A percentile compares a stretch with the other conserved stretches of the same genome.
phyloP scores from a whole-genome alignment of 2,329 filamentous ascomycete genomes.

The Dothidotthia symphoricarpi region DNA sequence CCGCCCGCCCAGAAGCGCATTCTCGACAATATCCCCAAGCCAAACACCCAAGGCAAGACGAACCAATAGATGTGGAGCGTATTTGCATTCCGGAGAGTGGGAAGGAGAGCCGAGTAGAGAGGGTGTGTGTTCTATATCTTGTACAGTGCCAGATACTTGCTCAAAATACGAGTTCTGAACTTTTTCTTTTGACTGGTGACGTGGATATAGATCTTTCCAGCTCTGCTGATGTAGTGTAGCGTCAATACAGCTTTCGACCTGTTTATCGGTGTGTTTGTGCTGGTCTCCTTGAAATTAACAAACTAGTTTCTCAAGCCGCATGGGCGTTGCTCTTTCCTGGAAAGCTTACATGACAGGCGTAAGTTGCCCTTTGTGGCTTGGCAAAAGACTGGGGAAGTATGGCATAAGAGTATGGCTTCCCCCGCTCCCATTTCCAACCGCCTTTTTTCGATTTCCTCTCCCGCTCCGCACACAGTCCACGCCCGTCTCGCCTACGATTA shows the following conservation, averaged over 20 bases:
- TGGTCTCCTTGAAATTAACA: too few species aligned
- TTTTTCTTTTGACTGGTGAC: slow-evolving; percentile 26
- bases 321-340: too few species aligned
- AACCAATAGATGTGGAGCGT: slow-evolving; percentile 27
- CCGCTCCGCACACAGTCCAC: slow-evolving; percentile 1
- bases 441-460: slow-evolving; percentile 1
- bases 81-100: slow-evolving; percentile 21
- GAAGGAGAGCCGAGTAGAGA: slow-evolving; percentile 18
- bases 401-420: slow-evolving; percentile 2
- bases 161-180: slow-evolving; percentile 36
- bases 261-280: too few species aligned
- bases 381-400: too few species aligned
- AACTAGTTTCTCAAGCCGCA: too few species aligned
- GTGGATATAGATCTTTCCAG: slow-evolving; percentile 20
- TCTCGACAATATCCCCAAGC: slow-evolving; percentile 33
- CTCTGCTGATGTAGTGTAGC: slow-evolving; percentile 12
- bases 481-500: slow-evolving; percentile 2
- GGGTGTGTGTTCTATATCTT: slow-evolving; percentile 41
- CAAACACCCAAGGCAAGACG: slow-evolving; percentile 32
- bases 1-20: slow-evolving; percentile 56
- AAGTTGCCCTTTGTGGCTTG: too few species aligned
- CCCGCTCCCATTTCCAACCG: neutral
- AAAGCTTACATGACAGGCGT: too few species aligned
- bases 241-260: slow-evolving; percentile 7
- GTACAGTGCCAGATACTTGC: slow-evolving; percentile 41